phyloP scores from a whole-genome alignment of 2,329 filamentous ascomycete species.

The Clonostachys rhizophaga region DNA sequence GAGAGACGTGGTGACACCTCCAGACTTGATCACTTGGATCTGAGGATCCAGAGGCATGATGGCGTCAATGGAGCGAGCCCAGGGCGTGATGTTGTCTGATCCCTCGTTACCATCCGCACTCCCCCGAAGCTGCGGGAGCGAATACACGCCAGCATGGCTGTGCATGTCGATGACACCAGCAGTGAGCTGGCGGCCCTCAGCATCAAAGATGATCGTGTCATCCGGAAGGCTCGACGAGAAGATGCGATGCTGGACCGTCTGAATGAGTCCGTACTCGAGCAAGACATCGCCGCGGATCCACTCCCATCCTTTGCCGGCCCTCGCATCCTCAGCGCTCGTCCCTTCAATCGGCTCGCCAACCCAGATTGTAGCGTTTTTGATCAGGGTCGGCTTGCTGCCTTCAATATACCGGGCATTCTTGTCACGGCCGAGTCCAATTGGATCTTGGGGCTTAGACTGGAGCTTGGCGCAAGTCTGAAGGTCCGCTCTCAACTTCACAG shows the following conservation, averaged over 20 bases:
- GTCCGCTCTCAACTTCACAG: slow-evolving; percentile 45
- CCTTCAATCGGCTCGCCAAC: slow-evolving; percentile 54
- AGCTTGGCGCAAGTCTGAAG: slow-evolving; percentile 51
- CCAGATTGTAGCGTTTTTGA: slow-evolving; percentile 65
- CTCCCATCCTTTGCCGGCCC: slow-evolving; percentile 51
- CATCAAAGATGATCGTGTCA: slow-evolving; percentile 49
- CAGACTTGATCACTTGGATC: slow-evolving; percentile 35
- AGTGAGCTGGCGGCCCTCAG: slow-evolving; percentile 56
- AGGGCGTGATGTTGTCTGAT: slow-evolving; percentile 61
- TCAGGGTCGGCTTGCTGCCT: slow-evolving; percentile 54
- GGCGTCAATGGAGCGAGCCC: slow-evolving; percentile 61
- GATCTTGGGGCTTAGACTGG: slow-evolving; percentile 48
- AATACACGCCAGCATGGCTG: slow-evolving; percentile 57
- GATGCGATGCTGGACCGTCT: slow-evolving; percentile 42
- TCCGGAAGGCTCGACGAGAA: slow-evolving; percentile 32
- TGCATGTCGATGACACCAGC: slow-evolving; percentile 70
- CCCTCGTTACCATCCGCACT: slow-evolving; percentile 60
- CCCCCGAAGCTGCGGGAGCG: slow-evolving; percentile 49
- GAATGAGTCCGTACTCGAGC: slow-evolving; percentile 56
- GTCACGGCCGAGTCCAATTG: slow-evolving; percentile 48
- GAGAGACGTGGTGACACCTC: slow-evolving; percentile 39
- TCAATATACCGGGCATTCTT: slow-evolving; percentile 57
- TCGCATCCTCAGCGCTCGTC: slow-evolving; percentile 44
- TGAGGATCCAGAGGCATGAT: slow-evolving; percentile 21
- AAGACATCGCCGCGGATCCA: slow-evolving; percentile 60